Conservation (phyloP, 345 rosid genomes). For the Salix caprea region DNA sequence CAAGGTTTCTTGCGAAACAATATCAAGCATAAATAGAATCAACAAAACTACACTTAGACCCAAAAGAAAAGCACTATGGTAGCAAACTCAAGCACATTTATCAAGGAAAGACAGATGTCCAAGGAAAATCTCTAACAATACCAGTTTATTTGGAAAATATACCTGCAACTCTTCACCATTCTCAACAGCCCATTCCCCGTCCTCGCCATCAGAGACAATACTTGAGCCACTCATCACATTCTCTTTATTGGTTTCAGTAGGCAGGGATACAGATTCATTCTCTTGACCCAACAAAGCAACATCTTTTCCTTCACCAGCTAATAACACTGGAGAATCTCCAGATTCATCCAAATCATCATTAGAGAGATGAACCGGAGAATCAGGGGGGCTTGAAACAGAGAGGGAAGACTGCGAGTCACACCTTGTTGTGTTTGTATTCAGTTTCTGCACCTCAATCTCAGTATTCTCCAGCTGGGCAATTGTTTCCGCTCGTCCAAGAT, state of each 20-base stretch:
- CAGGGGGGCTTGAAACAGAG: constrained; percentile 88
- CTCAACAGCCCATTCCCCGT: constrained; percentile 81
- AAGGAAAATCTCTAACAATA: not conserved
- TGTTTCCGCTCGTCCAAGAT: constrained; percentile 32
- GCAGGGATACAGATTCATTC: constrained; percentile 34
- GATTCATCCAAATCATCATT: constrained; percentile 94
- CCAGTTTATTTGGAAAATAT: not conserved
- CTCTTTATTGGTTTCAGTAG: constrained; percentile 41
- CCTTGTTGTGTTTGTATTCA: constrained; percentile 45
- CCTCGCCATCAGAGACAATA: constrained; percentile 64
- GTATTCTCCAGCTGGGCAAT: constrained; percentile 25
- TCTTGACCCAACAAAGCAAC: constrained; percentile 30
- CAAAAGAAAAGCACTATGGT: not conserved
- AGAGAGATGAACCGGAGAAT: constrained; percentile 83
- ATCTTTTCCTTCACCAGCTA: constrained; percentile 48
- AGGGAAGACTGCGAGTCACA: constrained; percentile 96
- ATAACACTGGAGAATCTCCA: constrained; percentile 50
- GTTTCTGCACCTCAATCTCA: constrained; percentile 36
- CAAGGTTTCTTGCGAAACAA: not conserved
- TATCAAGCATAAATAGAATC: not conserved
- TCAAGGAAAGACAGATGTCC: not conserved
- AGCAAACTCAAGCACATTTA: not conserved
- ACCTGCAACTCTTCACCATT: constrained; percentile 57
- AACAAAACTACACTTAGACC: not conserved
- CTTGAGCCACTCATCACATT: constrained; percentile 43